phyloP scores from a whole-genome alignment of 305 asterid genomes.

The Rubia peregrina region DNA sequence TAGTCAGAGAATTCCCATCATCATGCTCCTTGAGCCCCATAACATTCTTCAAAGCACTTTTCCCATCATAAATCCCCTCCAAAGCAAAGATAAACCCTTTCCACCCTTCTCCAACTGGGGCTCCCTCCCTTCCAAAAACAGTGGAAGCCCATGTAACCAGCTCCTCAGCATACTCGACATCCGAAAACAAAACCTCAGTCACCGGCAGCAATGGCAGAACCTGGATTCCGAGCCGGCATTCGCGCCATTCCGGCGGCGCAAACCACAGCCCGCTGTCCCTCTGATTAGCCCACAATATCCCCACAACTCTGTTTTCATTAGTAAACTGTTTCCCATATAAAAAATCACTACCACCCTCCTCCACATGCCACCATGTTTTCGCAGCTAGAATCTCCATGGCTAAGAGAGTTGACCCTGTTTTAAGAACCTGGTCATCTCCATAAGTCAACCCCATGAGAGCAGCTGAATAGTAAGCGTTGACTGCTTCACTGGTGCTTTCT shows the following conservation, averaged over 20 bases:
- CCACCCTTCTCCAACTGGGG: conserved; percentile 68
- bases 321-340: conserved; percentile 47
- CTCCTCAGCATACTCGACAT: conserved; percentile 39
- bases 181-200: conserved; percentile 56
- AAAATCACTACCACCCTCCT: conserved; percentile 28
- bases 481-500: conserved; percentile 84
- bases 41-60: conserved; percentile 39
- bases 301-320: conserved; percentile 58
- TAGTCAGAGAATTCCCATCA: conserved; percentile 71
- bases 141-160: conserved; percentile 62
- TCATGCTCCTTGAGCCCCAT: conserved; percentile 43
- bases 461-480: conserved; percentile 80
- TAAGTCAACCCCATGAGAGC: conserved; percentile 79
- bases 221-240: conserved; percentile 71
- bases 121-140: conserved; percentile 53
- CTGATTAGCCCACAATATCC: conserved; percentile 70
- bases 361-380: conserved; percentile 77
- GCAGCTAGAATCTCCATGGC: conserved; percentile 71
- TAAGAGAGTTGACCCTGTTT: conserved; percentile 53
- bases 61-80: conserved; percentile 56
- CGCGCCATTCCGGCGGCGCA: conserved; percentile 72
- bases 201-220: conserved; percentile 65
- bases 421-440: conserved; percentile 64
- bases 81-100: conserved; percentile 67
- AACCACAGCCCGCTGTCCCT: conserved; percentile 82